phyloP scores from a whole-genome alignment of 1,284 basidiomycete species.

The Sporisorium exsertum region DNA sequence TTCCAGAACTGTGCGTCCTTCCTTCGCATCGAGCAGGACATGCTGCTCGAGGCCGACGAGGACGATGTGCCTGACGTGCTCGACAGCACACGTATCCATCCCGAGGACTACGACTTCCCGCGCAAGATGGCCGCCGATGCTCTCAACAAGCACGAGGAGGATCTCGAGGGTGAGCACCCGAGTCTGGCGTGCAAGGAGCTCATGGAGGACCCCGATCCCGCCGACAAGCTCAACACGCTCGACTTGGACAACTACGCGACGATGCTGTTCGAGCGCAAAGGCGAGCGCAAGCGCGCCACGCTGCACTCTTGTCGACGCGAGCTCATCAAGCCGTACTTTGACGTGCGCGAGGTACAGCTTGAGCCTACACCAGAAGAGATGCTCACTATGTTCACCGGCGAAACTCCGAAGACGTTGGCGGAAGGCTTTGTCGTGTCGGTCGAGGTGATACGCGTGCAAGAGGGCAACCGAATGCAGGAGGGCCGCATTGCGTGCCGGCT shows the following conservation, averaged over 20 bases:
- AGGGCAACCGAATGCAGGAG: slow-evolving; percentile 41
- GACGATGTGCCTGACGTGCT: slow-evolving; percentile 85
- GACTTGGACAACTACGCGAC: slow-evolving; percentile 96
- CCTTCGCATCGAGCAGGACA: slow-evolving; percentile 75
- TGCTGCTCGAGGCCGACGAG: slow-evolving; percentile 73
- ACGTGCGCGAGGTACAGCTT: slow-evolving; percentile 79
- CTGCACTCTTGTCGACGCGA: slow-evolving; percentile 82
- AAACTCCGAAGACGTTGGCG: slow-evolving; percentile 83
- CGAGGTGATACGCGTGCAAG: slow-evolving; percentile 75
- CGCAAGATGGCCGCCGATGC: slow-evolving; percentile 99
- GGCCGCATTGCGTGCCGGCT: slow-evolving; percentile 77
- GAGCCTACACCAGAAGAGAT: slow-evolving; percentile 82
- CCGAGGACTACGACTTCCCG: slow-evolving; percentile 96
- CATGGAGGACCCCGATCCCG: slow-evolving; percentile 84
- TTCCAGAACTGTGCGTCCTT: slow-evolving; percentile 77
- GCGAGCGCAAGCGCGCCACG: slow-evolving; percentile 74
- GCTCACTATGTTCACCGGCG: slow-evolving; percentile 94
- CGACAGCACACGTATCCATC: slow-evolving; percentile 95
- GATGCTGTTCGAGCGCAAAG: slow-evolving; percentile 75
- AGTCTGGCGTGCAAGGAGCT: slow-evolving; percentile 73
- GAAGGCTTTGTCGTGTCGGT: slow-evolving; percentile 87
- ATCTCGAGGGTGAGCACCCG: slow-evolving; percentile 64
- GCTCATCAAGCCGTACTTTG: slow-evolving; percentile 85
- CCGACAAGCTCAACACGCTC: slow-evolving; percentile 86
- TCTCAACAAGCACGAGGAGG: slow-evolving; percentile 77